Base-by-base conservation (phyloP, 148 eudicot species). In the Camellia granthamiana region DNA sequence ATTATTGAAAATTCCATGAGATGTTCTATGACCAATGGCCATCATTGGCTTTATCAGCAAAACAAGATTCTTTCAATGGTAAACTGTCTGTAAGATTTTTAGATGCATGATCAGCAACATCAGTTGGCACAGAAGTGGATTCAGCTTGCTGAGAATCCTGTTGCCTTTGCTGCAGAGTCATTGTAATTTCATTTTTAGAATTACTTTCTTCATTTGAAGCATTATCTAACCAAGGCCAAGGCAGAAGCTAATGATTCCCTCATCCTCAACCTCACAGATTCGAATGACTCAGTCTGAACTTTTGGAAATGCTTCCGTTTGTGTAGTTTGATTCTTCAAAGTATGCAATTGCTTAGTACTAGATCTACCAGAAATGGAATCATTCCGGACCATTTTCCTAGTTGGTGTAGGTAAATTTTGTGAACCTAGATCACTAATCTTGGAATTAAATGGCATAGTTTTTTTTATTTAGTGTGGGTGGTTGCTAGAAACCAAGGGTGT, bases 161-260 rank as follows among this genome's bases (percentile, higher is more conserved):
- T 12, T 69, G 38, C 38, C 38, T 30, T 30, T 1, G 38, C 38
- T 30, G 38, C 1, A 1, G 38, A 30, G 38, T 30, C 38, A 30
- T 30, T 30, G 38, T 30, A 30, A 30, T 1, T 30, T 30, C 38
- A 30, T 30, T 73, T 59, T 58, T 81, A 10, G 62, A 44, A 62
- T 85, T 83, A 23, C 63, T 83, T 69, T 80, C 87, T 56, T 79
- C 82, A 64, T 81, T 85, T 63, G 86, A 16, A 38, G 81, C 49
- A 69, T 74, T 81, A 38, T 80, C 89, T 76, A 78, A 90, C 97
- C 84, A 93, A 77, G 66, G 91, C 93, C 77, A 96, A 84, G 23
- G 99, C 95, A 77, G 89, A 84, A 85, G 98, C 92, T 77, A 96
- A 85, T 71, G 97, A 89, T 67, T 96, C 98, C 79, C 94, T 92